phyloP scores from a whole-genome alignment of 306 rosid genomes.

The Sindora glabra region DNA sequence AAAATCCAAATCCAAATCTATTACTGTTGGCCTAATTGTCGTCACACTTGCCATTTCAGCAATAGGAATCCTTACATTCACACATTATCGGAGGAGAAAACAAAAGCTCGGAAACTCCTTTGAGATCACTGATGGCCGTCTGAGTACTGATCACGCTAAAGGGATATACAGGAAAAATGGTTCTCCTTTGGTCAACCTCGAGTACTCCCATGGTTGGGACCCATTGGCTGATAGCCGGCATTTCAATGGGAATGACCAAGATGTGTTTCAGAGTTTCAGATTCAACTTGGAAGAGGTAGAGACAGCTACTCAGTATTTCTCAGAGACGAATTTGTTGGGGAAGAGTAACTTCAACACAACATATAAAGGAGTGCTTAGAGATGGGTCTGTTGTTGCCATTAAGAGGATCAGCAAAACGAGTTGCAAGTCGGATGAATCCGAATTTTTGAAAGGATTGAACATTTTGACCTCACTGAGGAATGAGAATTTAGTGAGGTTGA shows the following conservation, averaged over 20 bases:
- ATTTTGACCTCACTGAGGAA: constrained; percentile 67
- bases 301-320: constrained; percentile 90
- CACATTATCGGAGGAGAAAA: constrained; percentile 52
- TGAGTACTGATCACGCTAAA: constrained; percentile 56
- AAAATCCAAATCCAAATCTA: constrained; percentile 47
- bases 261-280: constrained; percentile 65
- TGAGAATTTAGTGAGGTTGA: constrained; percentile 63
- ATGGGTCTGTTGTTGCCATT: constrained; percentile 73
- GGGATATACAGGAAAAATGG: constrained; percentile 60
- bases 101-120: constrained; percentile 64
- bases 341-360: constrained; percentile 90
- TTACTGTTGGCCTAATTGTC: constrained; percentile 43
- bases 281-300: constrained; percentile 95
- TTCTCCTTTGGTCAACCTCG: constrained; percentile 87
- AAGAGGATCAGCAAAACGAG: constrained; percentile 85
- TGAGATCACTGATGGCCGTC: constrained; percentile 43
- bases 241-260: constrained; percentile 46
- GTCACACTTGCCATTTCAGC: constrained; percentile 46
- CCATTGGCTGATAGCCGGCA: constrained; percentile 47
- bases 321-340: constrained; percentile 70
- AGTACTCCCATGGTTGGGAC: constrained; percentile 86
- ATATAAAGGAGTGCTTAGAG: constrained; percentile 78
- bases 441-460: constrained; percentile 84
- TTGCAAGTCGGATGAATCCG: constrained; percentile 87
- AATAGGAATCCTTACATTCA: constrained; percentile 39